Conservation (phyloP, 495 filamentous ascomycete genomes). For the Xylaria nigripes region DNA sequence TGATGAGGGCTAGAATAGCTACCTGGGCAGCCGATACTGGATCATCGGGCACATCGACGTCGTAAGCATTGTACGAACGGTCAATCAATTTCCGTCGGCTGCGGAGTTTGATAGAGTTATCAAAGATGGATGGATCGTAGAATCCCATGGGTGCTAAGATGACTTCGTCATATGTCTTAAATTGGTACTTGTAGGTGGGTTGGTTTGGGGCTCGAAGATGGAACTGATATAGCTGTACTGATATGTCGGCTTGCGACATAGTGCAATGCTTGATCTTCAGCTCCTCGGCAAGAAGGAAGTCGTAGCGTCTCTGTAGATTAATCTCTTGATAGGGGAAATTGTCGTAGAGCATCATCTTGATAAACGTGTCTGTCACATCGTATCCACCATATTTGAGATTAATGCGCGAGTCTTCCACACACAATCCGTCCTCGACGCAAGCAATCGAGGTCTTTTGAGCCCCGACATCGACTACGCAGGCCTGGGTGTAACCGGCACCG, state of each 20-base stretch:
- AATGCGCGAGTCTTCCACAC: constrained; percentile 78
- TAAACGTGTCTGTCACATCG: constrained; percentile 88
- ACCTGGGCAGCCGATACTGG: constrained; percentile 79
- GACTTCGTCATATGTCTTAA: constrained; percentile 93
- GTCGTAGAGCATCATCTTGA: constrained; percentile 95
- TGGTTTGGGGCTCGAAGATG: constrained; percentile 81
- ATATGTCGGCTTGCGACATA: constrained; percentile 74
- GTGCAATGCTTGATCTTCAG: constrained; percentile 85
- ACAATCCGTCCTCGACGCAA: constrained; percentile 95
- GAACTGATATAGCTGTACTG: constrained; percentile 74
- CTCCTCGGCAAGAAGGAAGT: constrained; percentile 90
- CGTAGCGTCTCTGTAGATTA: constrained; percentile 80
- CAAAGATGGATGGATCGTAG: constrained; percentile 81
- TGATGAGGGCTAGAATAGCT: constrained; percentile 60
- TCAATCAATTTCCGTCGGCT: constrained; percentile 71
- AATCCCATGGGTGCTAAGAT: constrained; percentile 84
- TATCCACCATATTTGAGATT: constrained; percentile 90
- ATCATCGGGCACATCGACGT: constrained; percentile 75
- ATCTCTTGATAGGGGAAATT: constrained; percentile 92
- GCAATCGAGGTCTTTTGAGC: constrained; percentile 97
- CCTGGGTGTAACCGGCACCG: constrained; percentile 86
- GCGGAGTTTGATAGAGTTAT: constrained; percentile 66
- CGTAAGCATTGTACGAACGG: constrained; percentile 87
- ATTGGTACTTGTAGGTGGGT: constrained; percentile 81
- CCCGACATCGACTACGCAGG: constrained; percentile 92